Conservation (phyloP, 805 yeast genomes). For the Ogataea nonfermentans region DNA sequence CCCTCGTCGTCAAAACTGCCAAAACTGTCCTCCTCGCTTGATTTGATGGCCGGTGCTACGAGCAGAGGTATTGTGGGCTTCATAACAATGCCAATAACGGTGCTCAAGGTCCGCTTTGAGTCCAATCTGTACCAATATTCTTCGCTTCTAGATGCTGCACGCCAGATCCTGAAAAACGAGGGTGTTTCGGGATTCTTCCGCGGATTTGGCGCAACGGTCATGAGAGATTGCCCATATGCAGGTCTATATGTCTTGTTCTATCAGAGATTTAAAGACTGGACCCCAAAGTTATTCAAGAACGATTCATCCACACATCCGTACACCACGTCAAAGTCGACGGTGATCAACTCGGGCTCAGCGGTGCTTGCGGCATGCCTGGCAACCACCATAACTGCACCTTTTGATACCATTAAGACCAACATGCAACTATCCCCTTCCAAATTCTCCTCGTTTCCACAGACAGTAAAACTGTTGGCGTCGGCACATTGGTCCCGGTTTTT, state of each 20-base stretch:
- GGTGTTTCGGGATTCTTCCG: constrained; percentile 72
- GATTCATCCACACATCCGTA: constrained; percentile 8
- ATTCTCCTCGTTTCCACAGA: constrained; percentile 41
- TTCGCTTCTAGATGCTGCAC: constrained; percentile 59
- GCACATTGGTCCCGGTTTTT: constrained; percentile 61
- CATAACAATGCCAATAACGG: constrained; percentile 91
- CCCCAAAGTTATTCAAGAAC: constrained; percentile 40
- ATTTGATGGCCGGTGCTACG: constrained; percentile 71
- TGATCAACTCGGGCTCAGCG: constrained; percentile 75
- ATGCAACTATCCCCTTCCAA: constrained; percentile 68
- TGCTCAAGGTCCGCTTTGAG: constrained; percentile 85
- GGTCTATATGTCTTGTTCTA: constrained; percentile 86
- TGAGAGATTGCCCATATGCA: constrained; percentile 95
- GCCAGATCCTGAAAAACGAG: constrained; percentile 50
- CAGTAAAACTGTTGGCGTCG: constrained; percentile 39
- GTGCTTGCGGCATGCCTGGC: constrained; percentile 73
- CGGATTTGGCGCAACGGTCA: constrained; percentile 84
- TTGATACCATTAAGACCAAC: constrained; percentile 89
- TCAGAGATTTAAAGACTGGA: constrained; percentile 62
- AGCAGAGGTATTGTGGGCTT: constrained; percentile 82
- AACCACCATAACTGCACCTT: constrained; percentile 88
- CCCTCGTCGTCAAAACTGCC: constrained; percentile 55
- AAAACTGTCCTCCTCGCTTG: constrained; percentile 63
- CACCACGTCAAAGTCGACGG: constrained; percentile 36
- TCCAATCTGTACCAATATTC: constrained; percentile 71